These are phyloP conservation scores for Cicer pinnatifidum DNA, from an alignment of 306 rosid species.

Conservation along the genomic window DNA sequence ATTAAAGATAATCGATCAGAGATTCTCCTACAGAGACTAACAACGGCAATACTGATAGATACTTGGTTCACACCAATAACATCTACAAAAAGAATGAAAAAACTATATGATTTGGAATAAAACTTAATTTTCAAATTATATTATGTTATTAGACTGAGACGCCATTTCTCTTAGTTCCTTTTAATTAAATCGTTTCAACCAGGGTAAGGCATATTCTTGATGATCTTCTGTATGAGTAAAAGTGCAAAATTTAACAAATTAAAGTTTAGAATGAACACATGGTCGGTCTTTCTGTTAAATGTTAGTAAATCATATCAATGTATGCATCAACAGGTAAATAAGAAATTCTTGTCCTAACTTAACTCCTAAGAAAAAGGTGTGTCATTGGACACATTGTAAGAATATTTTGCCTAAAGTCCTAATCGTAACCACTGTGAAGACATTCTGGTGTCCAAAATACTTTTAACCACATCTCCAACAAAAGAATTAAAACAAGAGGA, in stretches of 20 bases:
- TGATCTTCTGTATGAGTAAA: conserved; percentile 1
- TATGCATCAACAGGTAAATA: conserved; percentile 61
- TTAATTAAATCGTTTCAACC: neutral
- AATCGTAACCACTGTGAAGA: conserved; percentile 66
- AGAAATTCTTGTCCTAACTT: conserved; percentile 51
- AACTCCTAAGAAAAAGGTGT: conserved; percentile 50
- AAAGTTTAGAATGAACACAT: conserved; percentile 22
- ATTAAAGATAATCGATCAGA: too few relatives aligned
- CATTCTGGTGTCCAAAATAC: conserved; percentile 58
- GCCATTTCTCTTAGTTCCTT: neutral
- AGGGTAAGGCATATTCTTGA: conserved; percentile 17
- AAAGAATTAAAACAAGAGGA: conserved; percentile 81
- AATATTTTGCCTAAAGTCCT: conserved; percentile 57
- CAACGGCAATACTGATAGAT: too few relatives aligned
- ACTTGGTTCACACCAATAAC: too few relatives aligned
- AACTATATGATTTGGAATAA: too few relatives aligned
- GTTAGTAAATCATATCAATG: conserved; percentile 58
- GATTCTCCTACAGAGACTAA: too few relatives aligned
- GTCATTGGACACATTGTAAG: conserved; percentile 41
- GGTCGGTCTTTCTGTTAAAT: conserved; percentile 36
- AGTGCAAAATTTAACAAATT: conserved; percentile 39
- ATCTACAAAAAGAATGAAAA: too few relatives aligned
- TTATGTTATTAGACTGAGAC: neutral
- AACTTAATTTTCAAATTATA: too few relatives aligned
- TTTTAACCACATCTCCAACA: conserved; percentile 70